Evolutionary conservation across 1,284 basidiomycete species (phyloP).

Genomic region (Peniophora sp.): DNA sequence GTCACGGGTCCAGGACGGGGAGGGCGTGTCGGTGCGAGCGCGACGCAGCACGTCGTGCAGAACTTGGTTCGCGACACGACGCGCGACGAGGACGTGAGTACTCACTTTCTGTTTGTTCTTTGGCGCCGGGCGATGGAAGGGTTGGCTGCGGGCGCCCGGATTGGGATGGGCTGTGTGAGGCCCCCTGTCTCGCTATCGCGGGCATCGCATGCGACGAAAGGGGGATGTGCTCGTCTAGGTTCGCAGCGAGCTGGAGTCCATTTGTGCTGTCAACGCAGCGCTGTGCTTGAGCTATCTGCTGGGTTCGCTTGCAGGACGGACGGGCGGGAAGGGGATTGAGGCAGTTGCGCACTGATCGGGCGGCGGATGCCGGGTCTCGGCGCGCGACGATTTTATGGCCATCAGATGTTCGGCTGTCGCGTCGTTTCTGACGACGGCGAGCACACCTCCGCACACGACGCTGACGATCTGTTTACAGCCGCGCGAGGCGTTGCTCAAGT

Average conservation of each 20-base stretch:
- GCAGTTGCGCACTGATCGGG: too few relatives aligned
- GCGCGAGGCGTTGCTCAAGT: conserved; percentile 92
- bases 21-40: conserved; percentile 90
- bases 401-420: too few relatives aligned
- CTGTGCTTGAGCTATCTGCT: too few relatives aligned
- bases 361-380: too few relatives aligned
- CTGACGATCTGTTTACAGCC: conserved; percentile 50
- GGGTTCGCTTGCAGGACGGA: too few relatives aligned
- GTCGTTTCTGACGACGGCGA: too few relatives aligned
- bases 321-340: too few relatives aligned
- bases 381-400: too few relatives aligned
- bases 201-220: background rate
- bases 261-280: too few relatives aligned
- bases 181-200: too few relatives aligned
- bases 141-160: background rate
- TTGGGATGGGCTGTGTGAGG: background rate
- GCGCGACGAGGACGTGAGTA: conserved; percentile 87
- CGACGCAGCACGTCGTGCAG: conserved; percentile 92
- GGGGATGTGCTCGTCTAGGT: background rate
- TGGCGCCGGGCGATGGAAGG: background rate
- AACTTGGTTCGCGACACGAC: conserved; percentile 85
- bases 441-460: conserved; percentile 2
- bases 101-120: conserved; percentile 6
- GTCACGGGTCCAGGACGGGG: conserved; percentile 88
- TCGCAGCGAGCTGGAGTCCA: too few relatives aligned